phyloP scores from a whole-genome alignment of 139 green algal species.

The Pseudopediastrum boryanum region DNA sequence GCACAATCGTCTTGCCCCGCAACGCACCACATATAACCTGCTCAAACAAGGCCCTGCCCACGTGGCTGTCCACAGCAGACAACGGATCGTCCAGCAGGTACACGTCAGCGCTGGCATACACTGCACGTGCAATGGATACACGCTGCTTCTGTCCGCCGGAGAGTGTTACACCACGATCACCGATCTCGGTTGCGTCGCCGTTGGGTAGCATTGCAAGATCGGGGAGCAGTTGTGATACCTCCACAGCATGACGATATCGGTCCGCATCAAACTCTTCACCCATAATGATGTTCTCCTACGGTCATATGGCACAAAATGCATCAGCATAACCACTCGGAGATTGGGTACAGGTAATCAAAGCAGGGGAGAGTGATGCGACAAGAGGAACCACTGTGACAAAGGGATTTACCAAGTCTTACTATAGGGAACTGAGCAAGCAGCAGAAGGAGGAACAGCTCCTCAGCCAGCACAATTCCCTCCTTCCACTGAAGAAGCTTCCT shows the following conservation, averaged over 20 bases:
- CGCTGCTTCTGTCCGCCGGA: slow-evolving; percentile 93
- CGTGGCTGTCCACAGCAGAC: slow-evolving; percentile 91
- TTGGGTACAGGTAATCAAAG: no score
- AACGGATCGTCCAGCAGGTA: slow-evolving; percentile 96
- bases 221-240: slow-evolving; percentile 55
- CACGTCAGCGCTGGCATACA: slow-evolving; percentile 88
- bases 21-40: slow-evolving; percentile 66
- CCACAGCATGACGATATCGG: slow-evolving; percentile 44
- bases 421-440: no score
- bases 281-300: slow-evolving; percentile 78
- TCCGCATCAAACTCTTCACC: slow-evolving; percentile 49
- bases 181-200: slow-evolving; percentile 92
- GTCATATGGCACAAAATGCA: no score
- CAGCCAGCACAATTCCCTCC: not conserved
- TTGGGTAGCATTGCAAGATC: slow-evolving; percentile 79
- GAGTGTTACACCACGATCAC: slow-evolving; percentile 93
- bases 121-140: slow-evolving; percentile 85
- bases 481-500: no score
- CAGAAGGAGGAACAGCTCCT: not conserved
- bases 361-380: no score
- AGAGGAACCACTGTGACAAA: no score
- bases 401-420: no score
- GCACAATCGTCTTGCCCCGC: slow-evolving; percentile 70
- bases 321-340: no score
- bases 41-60: slow-evolving; percentile 86